Evolutionary conservation across 805 yeast genomes (phyloP).

Genomic region (Candida alai): DNA sequence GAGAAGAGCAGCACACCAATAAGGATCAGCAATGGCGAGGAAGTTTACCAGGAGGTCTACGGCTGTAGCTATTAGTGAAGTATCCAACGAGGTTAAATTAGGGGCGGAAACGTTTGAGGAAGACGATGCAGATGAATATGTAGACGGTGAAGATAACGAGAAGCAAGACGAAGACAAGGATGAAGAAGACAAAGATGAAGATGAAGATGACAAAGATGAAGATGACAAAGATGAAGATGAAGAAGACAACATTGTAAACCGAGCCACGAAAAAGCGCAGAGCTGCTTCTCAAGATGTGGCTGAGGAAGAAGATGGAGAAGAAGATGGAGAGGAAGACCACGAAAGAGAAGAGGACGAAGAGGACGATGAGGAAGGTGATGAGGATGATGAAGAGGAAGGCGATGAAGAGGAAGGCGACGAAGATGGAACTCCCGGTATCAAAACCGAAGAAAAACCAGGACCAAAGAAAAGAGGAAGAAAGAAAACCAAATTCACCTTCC

Average conservation of each 20-base stretch:
- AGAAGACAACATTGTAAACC: constrained; percentile 9
- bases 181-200: constrained; percentile 18
- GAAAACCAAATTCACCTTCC: constrained; percentile 32
- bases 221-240: constrained; percentile 14
- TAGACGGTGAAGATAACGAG: constrained; percentile 16
- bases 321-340: constrained; percentile 14
- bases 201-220: constrained; percentile 16
- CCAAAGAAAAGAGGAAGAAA: constrained; percentile 44
- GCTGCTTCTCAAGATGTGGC: constrained; percentile 17
- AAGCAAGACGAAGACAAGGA: constrained; percentile 12
- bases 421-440: constrained; percentile 11
- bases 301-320: constrained; percentile 17
- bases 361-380: constrained; percentile 22
- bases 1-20: too few relatives aligned
- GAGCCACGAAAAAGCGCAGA: constrained; percentile 10
- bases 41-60: too few relatives aligned
- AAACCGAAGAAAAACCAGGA: constrained; percentile 16
- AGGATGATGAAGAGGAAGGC: constrained; percentile 19
- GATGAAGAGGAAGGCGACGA: constrained; percentile 21
- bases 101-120: constrained; percentile 9
- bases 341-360: constrained; percentile 19
- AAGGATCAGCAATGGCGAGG: too few relatives aligned
- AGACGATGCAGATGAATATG: constrained; percentile 16
- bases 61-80: constrained; percentile 1
- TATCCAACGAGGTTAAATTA: too few relatives aligned